Evolutionary conservation across 345 rosid species (phyloP).

Genomic region (Melaleuca quinquenervia): DNA sequence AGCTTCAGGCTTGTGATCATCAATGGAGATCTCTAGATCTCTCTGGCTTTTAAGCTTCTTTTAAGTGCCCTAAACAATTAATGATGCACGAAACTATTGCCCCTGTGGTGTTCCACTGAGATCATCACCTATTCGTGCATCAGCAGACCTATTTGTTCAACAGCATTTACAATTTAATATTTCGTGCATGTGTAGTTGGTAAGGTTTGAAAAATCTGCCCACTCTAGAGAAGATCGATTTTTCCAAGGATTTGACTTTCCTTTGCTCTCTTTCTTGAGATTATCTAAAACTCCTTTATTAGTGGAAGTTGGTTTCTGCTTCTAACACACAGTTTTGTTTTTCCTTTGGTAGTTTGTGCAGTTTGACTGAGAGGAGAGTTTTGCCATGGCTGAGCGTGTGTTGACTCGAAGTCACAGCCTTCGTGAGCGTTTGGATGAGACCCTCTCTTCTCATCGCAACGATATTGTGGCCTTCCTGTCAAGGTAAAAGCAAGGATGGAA

Average conservation of each 20-base stretch:
- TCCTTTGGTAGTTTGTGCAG: not conserved
- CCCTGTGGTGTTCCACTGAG: not conserved
- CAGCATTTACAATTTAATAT: not conserved
- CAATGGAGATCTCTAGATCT: not conserved
- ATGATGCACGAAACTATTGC: not conserved
- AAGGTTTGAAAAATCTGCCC: conserved; percentile 9
- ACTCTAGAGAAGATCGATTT: conserved; percentile 7
- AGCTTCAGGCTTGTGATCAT: not conserved
- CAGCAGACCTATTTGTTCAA: not conserved
- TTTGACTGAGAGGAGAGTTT: not conserved
- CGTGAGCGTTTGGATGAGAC: conserved; percentile 74
- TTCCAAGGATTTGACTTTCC: not conserved
- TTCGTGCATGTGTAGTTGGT: not conserved
- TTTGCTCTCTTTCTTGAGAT: conserved; percentile 5
- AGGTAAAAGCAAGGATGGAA: conserved; percentile 21
- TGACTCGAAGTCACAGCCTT: conserved; percentile 61
- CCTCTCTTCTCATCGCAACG: conserved; percentile 52
- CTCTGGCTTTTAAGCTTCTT: not conserved
- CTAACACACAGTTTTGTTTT: not conserved
- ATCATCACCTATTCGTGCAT: not conserved
- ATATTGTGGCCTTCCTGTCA: conserved; percentile 58
- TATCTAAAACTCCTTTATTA: conserved; percentile 1
- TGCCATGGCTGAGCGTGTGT: conserved; percentile 38
- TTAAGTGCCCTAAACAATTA: not conserved
- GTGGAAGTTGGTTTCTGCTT: not conserved